Conservation (phyloP, 352 stramenopile genomes). For the Globisporangium recalcitrans region DNA sequence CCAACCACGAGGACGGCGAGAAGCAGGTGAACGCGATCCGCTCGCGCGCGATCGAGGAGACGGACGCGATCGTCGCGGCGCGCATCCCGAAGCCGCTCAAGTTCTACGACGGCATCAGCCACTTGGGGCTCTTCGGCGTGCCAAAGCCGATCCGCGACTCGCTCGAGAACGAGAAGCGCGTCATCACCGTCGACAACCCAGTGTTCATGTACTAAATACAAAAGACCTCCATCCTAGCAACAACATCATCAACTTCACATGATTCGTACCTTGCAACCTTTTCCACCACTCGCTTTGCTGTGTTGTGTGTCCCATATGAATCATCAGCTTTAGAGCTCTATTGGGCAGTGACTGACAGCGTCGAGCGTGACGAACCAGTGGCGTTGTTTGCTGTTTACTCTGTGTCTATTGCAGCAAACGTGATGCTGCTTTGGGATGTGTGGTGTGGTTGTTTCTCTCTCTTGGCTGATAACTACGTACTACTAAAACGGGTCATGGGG, state of each 20-base stretch:
- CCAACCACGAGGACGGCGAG: constrained; percentile 58
- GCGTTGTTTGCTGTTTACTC: not conserved
- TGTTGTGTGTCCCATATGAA: not conserved
- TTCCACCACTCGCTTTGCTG: not conserved
- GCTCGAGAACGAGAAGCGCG: constrained; percentile 82
- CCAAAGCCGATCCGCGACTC: constrained; percentile 89
- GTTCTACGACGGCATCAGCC: constrained; percentile 91
- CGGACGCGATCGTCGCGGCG: constrained; percentile 55
- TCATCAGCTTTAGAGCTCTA: not conserved
- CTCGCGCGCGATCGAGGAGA: constrained; percentile 53
- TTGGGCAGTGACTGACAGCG: not conserved
- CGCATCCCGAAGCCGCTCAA: constrained; percentile 65
- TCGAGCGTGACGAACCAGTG: not conserved
- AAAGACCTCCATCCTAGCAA: not conserved
- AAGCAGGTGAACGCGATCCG: constrained; percentile 43
- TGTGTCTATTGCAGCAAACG: not conserved
- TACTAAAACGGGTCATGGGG: not conserved
- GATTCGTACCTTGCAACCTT: constrained; percentile 6
- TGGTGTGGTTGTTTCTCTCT: not conserved
- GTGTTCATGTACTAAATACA: constrained; percentile 94
- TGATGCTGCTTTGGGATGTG: not conserved
- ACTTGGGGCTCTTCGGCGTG: constrained; percentile 88
- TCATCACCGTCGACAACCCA: constrained; percentile 95
- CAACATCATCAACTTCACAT: not conserved
- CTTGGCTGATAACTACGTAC: not conserved